phyloP scores from a whole-genome alignment of 2,329 filamentous ascomycete species.

The Scytalidium sp. region DNA sequence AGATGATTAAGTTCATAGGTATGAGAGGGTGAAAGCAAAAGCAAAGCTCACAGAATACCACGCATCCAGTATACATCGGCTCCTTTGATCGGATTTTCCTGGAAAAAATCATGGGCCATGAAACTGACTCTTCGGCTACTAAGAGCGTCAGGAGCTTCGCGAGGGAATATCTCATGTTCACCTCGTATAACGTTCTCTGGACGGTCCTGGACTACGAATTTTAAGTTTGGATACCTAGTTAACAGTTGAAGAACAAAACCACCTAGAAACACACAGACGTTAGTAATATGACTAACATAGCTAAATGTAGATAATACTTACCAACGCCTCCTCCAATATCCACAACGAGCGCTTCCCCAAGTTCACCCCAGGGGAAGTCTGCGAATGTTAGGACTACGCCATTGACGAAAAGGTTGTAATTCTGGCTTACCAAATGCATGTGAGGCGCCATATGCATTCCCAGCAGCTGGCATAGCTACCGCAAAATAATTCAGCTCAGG shows the following conservation, averaged over 20 bases:
- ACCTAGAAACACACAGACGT: too few relatives aligned
- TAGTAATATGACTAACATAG: too few relatives aligned
- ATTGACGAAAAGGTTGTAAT: not conserved
- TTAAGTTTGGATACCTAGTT: conserved; percentile 29
- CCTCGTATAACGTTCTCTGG: conserved; percentile 22
- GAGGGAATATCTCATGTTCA: conserved; percentile 26
- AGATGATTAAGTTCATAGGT: too few relatives aligned
- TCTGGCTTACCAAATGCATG: conserved; percentile 23
- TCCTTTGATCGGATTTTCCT: too few relatives aligned
- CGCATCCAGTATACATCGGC: too few relatives aligned
- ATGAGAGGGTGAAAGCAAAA: too few relatives aligned
- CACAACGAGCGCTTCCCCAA: conserved; percentile 21
- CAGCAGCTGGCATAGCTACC: conserved; percentile 28
- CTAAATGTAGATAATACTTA: too few relatives aligned
- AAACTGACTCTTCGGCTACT: too few relatives aligned
- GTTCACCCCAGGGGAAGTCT: conserved; percentile 25
- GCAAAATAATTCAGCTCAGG: conserved; percentile 24
- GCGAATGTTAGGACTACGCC: conserved; percentile 1
- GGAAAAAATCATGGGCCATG: too few relatives aligned
- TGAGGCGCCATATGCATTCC: conserved; percentile 21
- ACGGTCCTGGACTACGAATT: conserved; percentile 35
- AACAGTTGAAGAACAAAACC: conserved; percentile 31
- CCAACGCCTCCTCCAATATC: conserved; percentile 29
- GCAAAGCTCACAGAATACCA: too few relatives aligned
- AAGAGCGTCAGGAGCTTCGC: conserved; percentile 16